Conservation (phyloP, 2,329 filamentous ascomycete genomes). For the Pleurostoma richardsiae region DNA sequence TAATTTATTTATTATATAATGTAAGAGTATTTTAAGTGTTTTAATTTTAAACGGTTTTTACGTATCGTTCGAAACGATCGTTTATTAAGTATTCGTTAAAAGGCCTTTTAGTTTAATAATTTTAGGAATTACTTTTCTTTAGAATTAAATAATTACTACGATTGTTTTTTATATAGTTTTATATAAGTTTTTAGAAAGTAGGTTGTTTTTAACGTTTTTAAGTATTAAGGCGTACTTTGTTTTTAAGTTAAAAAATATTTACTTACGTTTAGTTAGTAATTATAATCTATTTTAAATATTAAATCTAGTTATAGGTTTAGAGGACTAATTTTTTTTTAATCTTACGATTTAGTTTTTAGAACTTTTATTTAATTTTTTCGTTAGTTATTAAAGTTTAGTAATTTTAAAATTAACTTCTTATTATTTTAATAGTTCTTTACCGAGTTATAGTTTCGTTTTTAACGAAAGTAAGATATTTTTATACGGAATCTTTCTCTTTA, state of each 20-base stretch:
- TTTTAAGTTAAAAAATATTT: not conserved
- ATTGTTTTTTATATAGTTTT: too few relatives aligned
- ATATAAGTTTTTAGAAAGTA: not conserved
- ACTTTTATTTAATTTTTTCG: not conserved
- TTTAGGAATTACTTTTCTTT: too few relatives aligned
- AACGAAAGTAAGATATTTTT: not conserved
- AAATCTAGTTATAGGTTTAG: not conserved
- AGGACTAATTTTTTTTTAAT: too few relatives aligned
- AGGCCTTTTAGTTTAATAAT: too few relatives aligned
- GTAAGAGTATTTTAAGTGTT: not conserved
- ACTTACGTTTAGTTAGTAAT: not conserved
- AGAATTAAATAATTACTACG: too few relatives aligned
- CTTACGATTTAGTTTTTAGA: too few relatives aligned
- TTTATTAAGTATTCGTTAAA: too few relatives aligned
- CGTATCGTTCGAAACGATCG: too few relatives aligned
- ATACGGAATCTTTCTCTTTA: not conserved
- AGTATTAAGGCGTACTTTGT: not conserved
- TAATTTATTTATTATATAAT: not conserved
- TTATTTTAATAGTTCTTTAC: not conserved
- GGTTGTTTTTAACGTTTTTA: not conserved
- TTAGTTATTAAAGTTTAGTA: not conserved
- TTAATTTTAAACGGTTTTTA: too few relatives aligned
- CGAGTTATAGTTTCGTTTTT: not conserved
- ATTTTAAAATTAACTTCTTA: not conserved
- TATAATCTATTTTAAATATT: not conserved